These are phyloP conservation scores for Mycena rosella DNA, from an alignment of 768 basidiomycete genomes.

Conservation along the genomic window DNA sequence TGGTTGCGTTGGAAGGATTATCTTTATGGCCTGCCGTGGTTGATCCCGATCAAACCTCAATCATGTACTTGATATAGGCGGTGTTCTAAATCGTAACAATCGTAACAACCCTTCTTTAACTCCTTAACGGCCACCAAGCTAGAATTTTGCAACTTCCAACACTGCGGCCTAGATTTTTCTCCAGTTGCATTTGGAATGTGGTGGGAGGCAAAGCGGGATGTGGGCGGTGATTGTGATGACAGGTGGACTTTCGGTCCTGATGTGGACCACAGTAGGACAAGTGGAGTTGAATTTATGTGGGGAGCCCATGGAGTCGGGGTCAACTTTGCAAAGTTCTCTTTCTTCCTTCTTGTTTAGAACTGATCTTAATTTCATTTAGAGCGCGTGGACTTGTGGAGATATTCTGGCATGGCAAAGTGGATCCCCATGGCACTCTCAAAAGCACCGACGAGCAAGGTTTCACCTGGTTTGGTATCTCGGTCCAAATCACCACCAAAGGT, in stretches of 20 bases:
- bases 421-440: slow-evolving; percentile 23
- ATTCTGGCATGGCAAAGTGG: slow-evolving; percentile 24
- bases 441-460: neutral
- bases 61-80: too few relatives aligned
- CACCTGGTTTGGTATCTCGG: slow-evolving; percentile 31
- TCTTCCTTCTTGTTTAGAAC: neutral
- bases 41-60: too few relatives aligned
- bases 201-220: slow-evolving; percentile 11
- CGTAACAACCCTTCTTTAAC: neutral
- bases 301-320: slow-evolving; percentile 23
- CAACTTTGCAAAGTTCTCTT: slow-evolving; percentile 20
- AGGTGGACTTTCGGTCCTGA: neutral
- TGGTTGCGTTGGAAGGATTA: too few relatives aligned
- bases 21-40: too few relatives aligned
- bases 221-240: too few relatives aligned
- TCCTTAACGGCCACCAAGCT: slow-evolving; percentile 22
- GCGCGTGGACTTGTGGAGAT: slow-evolving; percentile 28
- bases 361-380: neutral
- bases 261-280: slow-evolving; percentile 18
- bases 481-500: slow-evolving; percentile 34
- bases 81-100: too few relatives aligned
- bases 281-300: slow-evolving; percentile 27
- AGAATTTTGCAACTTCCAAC: slow-evolving; percentile 23
- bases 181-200: slow-evolving; percentile 18
- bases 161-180: slow-evolving; percentile 6